Conservation (phyloP, 345 rosid genomes). For the Salix exigua region DNA sequence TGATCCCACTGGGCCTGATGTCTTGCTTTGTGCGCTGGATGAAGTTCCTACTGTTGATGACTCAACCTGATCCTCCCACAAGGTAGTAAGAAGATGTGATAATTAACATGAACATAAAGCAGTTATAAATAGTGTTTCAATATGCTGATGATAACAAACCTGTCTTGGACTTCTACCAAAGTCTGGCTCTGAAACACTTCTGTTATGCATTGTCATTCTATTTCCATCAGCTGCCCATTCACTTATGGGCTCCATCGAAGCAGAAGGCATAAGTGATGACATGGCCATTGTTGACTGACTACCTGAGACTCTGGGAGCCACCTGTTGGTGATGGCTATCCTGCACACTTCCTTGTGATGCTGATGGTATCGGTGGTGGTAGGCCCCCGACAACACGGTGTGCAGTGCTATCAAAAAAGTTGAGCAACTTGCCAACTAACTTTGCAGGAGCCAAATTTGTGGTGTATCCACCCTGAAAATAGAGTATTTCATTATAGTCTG, state of each 20-base stretch:
- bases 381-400: slow-evolving; percentile 74
- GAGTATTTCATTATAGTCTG: not conserved
- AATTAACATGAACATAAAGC: slow-evolving; percentile 8
- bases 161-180: slow-evolving; percentile 73
- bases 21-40: slow-evolving; percentile 52
- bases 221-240: slow-evolving; percentile 57
- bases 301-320: slow-evolving; percentile 49
- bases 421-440: slow-evolving; percentile 68
- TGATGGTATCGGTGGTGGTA: slow-evolving; percentile 61
- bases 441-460: slow-evolving; percentile 65
- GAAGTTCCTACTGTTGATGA: slow-evolving; percentile 49
- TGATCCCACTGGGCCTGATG: slow-evolving; percentile 42
- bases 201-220: slow-evolving; percentile 54
- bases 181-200: slow-evolving; percentile 87
- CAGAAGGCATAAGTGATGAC: slow-evolving; percentile 66
- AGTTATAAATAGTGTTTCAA: not conserved
- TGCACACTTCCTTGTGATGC: slow-evolving; percentile 37
- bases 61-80: slow-evolving; percentile 43
- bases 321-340: slow-evolving; percentile 31
- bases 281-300: slow-evolving; percentile 78
- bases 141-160: slow-evolving; percentile 32
- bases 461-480: slow-evolving; percentile 68
- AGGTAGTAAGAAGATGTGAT: slow-evolving; percentile 16
- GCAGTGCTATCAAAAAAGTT: slow-evolving; percentile 80
- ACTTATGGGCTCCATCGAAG: slow-evolving; percentile 71